phyloP scores from a whole-genome alignment of 23 red algal genomes.

The Gracilaria gracilis region DNA sequence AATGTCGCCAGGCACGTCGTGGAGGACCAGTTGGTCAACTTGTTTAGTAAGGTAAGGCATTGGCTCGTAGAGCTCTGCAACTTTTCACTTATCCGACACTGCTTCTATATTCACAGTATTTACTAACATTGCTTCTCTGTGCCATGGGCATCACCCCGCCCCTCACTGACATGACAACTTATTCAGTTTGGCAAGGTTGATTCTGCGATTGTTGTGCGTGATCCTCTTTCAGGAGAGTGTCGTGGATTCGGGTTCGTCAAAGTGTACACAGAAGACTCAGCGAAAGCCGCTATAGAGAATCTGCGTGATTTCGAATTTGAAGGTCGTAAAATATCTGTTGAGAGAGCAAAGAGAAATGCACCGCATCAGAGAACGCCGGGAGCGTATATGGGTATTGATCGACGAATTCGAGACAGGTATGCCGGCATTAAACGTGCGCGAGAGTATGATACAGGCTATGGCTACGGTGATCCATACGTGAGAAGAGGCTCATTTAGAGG shows the following conservation, averaged over 20 bases:
- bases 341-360: slow-evolving; percentile 61
- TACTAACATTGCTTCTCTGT: slow-evolving; percentile 42
- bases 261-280: slow-evolving; percentile 56
- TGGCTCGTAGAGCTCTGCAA: slow-evolving; percentile 39
- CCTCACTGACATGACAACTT: slow-evolving; percentile 20
- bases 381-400: slow-evolving; percentile 73
- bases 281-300: slow-evolving; percentile 54
- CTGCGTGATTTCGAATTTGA: slow-evolving; percentile 76
- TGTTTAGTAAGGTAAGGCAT: slow-evolving; percentile 79
- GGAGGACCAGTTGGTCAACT: slow-evolving; percentile 63
- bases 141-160: slow-evolving; percentile 4
- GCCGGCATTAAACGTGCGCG: slow-evolving; percentile 65
- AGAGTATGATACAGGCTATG: slow-evolving; percentile 47
- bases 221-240: slow-evolving; percentile 70
- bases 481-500: slow-evolving; percentile 39
- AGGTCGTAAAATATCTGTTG: slow-evolving; percentile 68
- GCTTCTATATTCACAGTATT: neutral
- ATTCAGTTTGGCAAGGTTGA: slow-evolving; percentile 69
- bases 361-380: slow-evolving; percentile 68
- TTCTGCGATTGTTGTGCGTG: slow-evolving; percentile 68
- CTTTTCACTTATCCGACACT: neutral
- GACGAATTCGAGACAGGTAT: slow-evolving; percentile 70
- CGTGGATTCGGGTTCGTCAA: slow-evolving; percentile 78
- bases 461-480: slow-evolving; percentile 43
- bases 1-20: slow-evolving; percentile 73